These are phyloP conservation scores for Strigomonas culicis DNA, from an alignment of 208 protist genomes.

Conservation along the genomic window DNA sequence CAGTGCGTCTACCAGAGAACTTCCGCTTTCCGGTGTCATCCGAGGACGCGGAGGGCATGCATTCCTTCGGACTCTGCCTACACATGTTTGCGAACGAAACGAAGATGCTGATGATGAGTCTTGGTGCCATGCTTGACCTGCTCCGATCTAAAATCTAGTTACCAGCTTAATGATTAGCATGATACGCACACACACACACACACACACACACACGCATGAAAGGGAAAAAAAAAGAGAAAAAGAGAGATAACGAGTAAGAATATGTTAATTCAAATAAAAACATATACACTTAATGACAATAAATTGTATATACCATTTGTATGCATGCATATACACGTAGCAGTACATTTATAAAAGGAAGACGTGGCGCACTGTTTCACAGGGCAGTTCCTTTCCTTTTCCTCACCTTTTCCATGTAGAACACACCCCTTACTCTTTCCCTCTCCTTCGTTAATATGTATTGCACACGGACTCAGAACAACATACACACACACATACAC, in stretches of 20 bases:
- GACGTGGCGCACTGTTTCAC: no score
- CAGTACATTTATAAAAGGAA: no score
- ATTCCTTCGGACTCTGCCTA: slow-evolving; percentile 72
- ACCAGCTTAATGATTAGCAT: not conserved
- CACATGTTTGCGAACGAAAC: slow-evolving; percentile 84
- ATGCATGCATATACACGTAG: no score
- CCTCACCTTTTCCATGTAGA: no score
- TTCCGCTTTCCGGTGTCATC: slow-evolving; percentile 75
- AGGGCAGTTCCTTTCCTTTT: no score
- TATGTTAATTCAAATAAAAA: not conserved
- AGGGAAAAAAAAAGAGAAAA: not conserved
- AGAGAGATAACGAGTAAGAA: not conserved
- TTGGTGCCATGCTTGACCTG: slow-evolving; percentile 66
- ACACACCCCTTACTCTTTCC: no score
- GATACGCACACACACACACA: not conserved
- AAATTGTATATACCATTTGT: no score
- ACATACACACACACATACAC: slow-evolving; percentile 9
- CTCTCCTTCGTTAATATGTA: no score
- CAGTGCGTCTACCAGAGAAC: slow-evolving; percentile 45
- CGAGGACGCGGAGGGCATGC: slow-evolving; percentile 73
- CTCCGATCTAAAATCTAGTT: slow-evolving; percentile 43
- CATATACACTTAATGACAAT: no score
- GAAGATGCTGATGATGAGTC: slow-evolving; percentile 63
- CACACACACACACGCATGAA: not conserved
- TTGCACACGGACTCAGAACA: no score